These are phyloP conservation scores for Fusarium nygamai DNA, from an alignment of 2,329 filamentous ascomycete genomes.

Conservation along the genomic window DNA sequence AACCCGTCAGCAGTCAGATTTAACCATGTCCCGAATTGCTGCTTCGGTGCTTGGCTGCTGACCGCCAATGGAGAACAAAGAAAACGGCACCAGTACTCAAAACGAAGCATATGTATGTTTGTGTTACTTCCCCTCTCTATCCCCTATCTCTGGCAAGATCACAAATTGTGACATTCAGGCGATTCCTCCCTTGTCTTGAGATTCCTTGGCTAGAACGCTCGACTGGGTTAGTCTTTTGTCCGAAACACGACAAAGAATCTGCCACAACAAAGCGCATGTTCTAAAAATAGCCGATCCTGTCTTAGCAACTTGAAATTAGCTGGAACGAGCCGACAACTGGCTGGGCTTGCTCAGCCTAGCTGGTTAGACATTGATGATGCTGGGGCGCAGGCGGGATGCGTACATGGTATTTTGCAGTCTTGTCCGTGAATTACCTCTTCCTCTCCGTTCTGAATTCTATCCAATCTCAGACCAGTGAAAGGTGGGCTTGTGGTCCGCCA, in stretches of 20 bases:
- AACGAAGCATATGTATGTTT: slow-evolving; percentile 16
- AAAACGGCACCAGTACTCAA: background rate
- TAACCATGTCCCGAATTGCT: slow-evolving; percentile 23
- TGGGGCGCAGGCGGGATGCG: slow-evolving; percentile 33
- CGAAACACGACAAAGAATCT: slow-evolving; percentile 38
- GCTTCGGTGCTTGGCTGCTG: slow-evolving; percentile 26
- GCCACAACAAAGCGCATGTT: slow-evolving; percentile 19
- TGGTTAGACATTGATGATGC: slow-evolving; percentile 9
- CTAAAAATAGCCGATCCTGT: slow-evolving; percentile 39
- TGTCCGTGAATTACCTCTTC: slow-evolving; percentile 4
- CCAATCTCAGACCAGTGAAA: background rate
- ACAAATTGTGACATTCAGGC: slow-evolving; percentile 15
- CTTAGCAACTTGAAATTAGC: slow-evolving; percentile 34
- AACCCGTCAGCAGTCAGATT: slow-evolving; percentile 39
- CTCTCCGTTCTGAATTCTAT: slow-evolving; percentile 1
- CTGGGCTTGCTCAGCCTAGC: background rate
- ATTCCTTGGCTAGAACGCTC: slow-evolving; percentile 18
- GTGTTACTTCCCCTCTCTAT: slow-evolving; percentile 1
- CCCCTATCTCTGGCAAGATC: background rate
- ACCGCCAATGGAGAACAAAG: slow-evolving; percentile 27
- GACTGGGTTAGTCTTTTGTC: slow-evolving; percentile 28
- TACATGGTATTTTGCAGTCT: background rate
- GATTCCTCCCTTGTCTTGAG: slow-evolving; percentile 21
- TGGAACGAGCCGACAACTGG: slow-evolving; percentile 33
- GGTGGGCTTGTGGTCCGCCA: background rate